Evolutionary conservation across 2,329 filamentous ascomycete genomes (phyloP), one percentile per base, ranked within the genome.

Genomic region (Trichoderma sp.): DNA sequence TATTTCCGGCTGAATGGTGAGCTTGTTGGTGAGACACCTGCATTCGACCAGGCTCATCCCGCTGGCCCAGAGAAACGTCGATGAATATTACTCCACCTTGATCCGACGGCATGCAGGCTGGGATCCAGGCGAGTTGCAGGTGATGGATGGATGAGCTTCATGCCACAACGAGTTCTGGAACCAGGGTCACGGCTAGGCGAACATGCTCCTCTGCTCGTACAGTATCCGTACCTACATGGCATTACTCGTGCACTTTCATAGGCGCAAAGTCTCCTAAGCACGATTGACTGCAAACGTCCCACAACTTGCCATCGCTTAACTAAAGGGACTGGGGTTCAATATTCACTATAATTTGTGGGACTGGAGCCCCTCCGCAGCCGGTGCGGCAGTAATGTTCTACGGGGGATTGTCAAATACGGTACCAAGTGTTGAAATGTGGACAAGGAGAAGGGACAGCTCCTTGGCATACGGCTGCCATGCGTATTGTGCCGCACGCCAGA

Each of bases 1-100:
- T 58, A 68, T 68, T 65, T 68, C 59, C 67, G 59, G 59, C 67
- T 58, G 52, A 65, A 65, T 66, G 63, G 54, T 66, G 63, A 66
- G 63, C 54, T 66, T 66, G 52, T 39, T 66, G 63, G 63, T 58
- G 63, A 66, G 63, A 66, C 63, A 58, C 52, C 54, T 37, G 63
- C 63, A 66, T 32, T 58, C 28, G 63, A 66, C 63, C 63, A 18
- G 61, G 61, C 61, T 56, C 61, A 46, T 56, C 51, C 37, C 61
- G 61, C 55, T 58, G 63, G 54, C 28, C 63, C 21, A 56, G 8
- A 55, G 46, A 68, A 28, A 55, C 58, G 24, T 61, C 58, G 56
- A 61, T 32, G 58, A 60, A 54, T 54, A 58, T 55, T 68, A 58
- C 60, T 68, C 66, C 66, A 68, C 66, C 49, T 28, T 56, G 66